phyloP scores from a whole-genome alignment of 805 yeast species.

The Candida ovalis region DNA sequence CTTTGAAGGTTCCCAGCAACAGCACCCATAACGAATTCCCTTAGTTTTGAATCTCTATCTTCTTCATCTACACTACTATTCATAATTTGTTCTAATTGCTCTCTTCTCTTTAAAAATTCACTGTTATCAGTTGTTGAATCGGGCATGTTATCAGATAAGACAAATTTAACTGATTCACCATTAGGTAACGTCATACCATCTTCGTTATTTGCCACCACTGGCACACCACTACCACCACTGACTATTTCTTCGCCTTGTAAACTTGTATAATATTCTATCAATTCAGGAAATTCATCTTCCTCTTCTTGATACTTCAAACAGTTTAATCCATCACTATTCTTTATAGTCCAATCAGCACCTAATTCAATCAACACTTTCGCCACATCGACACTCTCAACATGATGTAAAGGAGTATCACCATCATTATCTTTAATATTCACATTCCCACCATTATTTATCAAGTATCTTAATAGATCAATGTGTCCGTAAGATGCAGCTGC shows the following conservation, averaged over 20 bases:
- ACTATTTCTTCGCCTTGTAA: conserved; percentile 20
- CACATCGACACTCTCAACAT: conserved; percentile 65
- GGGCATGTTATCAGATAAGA: conserved; percentile 44
- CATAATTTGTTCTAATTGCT: conserved; percentile 64
- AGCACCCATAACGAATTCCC: conserved; percentile 61
- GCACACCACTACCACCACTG: background rate
- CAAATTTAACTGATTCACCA: conserved; percentile 52
- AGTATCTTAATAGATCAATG: conserved; percentile 54
- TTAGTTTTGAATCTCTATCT: conserved; percentile 74
- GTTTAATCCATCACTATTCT: conserved; percentile 73
- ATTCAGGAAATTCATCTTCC: conserved; percentile 81
- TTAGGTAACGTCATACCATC: conserved; percentile 21
- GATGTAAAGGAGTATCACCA: conserved; percentile 95
- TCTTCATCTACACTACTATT: conserved; percentile 47
- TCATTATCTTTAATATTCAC: conserved; percentile 80
- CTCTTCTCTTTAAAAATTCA: conserved; percentile 53
- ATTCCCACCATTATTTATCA: conserved; percentile 57
- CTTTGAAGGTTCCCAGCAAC: conserved; percentile 44
- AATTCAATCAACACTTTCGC: conserved; percentile 66
- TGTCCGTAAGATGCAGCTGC: conserved; percentile 97
- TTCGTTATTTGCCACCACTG: too few relatives aligned
- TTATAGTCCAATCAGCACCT: conserved; percentile 59
- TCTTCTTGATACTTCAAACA: conserved; percentile 73
- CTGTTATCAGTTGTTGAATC: conserved; percentile 38
- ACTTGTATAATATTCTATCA: conserved; percentile 53